Evolutionary conservation across 1,284 basidiomycete genomes (phyloP).

Genomic region (Volvariella volvacea): DNA sequence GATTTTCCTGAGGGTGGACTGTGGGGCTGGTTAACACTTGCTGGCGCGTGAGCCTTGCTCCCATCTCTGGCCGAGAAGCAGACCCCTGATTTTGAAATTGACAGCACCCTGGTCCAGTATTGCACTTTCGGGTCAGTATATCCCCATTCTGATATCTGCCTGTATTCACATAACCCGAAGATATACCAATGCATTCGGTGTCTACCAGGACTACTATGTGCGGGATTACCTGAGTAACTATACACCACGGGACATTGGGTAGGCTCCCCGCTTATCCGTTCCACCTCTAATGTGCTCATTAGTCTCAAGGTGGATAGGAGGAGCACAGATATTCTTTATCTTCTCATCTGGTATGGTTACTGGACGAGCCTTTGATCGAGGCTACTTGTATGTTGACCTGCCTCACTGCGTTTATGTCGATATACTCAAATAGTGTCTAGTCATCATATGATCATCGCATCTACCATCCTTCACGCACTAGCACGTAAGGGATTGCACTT

Average conservation of each 20-base stretch:
- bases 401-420: background rate
- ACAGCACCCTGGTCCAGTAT: conserved; percentile 20
- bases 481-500: conserved; percentile 5
- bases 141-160: background rate
- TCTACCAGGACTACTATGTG: conserved; percentile 24
- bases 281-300: background rate
- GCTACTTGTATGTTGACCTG: conserved; percentile 23
- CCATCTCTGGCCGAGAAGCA: conserved; percentile 2
- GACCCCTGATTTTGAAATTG: background rate
- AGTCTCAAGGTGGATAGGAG: conserved; percentile 25
- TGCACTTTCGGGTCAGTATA: conserved; percentile 19
- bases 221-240: conserved; percentile 16
- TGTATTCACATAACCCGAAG: conserved; percentile 9
- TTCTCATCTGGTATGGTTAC: conserved; percentile 23
- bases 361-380: conserved; percentile 24
- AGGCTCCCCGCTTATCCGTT: background rate
- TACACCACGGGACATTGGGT: conserved; percentile 22
- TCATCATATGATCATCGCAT: conserved; percentile 8
- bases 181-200: conserved; percentile 26
- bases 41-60: conserved; percentile 20
- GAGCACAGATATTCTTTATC: conserved; percentile 25
- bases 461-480: conserved; percentile 12
- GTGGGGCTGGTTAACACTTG: conserved; percentile 20
- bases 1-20: conserved; percentile 15
- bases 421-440: conserved; percentile 1